phyloP scores from a whole-genome alignment of 2,329 filamentous ascomycete species.

The Fusarium heterosporum region DNA sequence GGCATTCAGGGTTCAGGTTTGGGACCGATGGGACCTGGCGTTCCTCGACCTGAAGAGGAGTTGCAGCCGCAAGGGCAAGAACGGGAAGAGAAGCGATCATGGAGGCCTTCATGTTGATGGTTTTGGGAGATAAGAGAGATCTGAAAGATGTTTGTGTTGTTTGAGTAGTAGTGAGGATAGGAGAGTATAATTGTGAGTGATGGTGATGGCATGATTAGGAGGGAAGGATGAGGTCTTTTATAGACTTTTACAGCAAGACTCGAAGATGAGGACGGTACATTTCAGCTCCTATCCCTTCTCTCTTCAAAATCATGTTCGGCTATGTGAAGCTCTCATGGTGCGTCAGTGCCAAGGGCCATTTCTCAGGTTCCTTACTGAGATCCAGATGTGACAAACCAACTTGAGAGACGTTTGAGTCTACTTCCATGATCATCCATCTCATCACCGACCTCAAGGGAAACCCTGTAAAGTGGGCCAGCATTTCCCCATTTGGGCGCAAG shows the following conservation, averaged over 20 bases:
- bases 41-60: constrained; percentile 7
- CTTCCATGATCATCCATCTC: rapidly evolving
- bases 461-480: background rate
- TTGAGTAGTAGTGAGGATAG: background rate
- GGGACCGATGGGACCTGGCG: background rate
- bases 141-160: background rate
- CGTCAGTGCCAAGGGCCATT: too few relatives aligned
- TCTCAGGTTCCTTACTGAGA: rapidly evolving
- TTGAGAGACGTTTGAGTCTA: background rate
- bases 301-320: rapidly evolving
- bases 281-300: rapidly evolving
- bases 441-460: background rate
- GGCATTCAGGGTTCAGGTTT: rapidly evolving
- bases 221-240: background rate
- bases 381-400: rapidly evolving
- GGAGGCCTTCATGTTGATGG: constrained; percentile 22
- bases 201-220: background rate
- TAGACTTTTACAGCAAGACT: background rate
- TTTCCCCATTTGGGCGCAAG: background rate
- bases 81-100: constrained; percentile 14
- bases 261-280: rapidly evolving
- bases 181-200: constrained; percentile 9
- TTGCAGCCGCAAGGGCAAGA: constrained; percentile 20
- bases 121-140: background rate
- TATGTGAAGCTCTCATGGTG: rapidly evolving